Conservation (phyloP, 2,329 filamentous ascomycete genomes). For the Erysiphe neolycopersici region DNA sequence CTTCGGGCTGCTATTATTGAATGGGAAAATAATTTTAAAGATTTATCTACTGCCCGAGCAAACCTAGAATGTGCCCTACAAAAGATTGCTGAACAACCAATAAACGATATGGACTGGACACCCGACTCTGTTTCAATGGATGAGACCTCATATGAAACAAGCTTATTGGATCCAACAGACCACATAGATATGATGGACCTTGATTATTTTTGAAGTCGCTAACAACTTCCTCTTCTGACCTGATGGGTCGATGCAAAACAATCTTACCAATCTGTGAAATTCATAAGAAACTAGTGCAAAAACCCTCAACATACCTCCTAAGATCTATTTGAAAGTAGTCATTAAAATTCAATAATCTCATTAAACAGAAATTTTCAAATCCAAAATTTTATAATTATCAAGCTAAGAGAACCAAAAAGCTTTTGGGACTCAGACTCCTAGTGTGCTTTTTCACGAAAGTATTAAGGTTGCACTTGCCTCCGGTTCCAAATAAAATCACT, state of each 20-base stretch:
- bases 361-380: not conserved
- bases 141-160: conserved; percentile 2
- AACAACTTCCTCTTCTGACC: not conserved
- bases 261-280: not conserved
- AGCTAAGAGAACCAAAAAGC: not conserved
- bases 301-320: not conserved
- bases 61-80: conserved; percentile 8
- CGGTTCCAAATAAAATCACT: no score
- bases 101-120: conserved; percentile 14
- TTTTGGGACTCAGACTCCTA: no score
- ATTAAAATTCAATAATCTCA: not conserved
- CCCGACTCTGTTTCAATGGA: conserved; percentile 10
- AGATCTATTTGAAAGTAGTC: not conserved
- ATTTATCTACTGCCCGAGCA: conserved; percentile 5
- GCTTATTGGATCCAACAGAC: conserved; percentile 1
- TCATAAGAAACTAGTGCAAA: not conserved
- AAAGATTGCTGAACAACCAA: conserved; percentile 9
- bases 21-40: conserved; percentile 7
- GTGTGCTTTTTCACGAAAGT: no score
- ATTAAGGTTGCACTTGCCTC: no score
- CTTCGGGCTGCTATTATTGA: conserved; percentile 7
- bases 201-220: conserved; percentile 2
- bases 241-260: not conserved
- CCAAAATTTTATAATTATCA: not conserved
- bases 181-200: conserved; percentile 10